Evolutionary conservation across 805 yeast genomes (phyloP).

Genomic region (Wickerhamomyces canadensis): DNA sequence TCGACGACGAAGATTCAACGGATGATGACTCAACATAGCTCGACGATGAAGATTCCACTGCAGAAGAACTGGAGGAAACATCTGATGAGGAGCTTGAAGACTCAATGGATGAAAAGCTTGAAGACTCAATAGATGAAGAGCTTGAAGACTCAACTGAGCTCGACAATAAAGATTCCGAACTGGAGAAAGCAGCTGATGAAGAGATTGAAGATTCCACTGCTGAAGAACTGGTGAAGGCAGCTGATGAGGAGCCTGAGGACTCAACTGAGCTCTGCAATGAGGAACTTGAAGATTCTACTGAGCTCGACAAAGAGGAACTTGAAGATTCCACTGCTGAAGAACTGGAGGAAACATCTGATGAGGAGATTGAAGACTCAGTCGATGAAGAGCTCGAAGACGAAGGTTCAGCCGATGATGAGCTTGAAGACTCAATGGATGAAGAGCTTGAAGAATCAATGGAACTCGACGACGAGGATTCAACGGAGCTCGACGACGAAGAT

Average conservation of each 20-base stretch:
- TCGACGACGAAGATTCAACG: neutral
- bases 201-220: neutral
- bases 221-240: constrained; percentile 16
- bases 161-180: neutral
- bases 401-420: constrained; percentile 6
- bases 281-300: constrained; percentile 9
- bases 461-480: too few species aligned
- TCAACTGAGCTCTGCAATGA: neutral
- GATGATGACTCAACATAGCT: neutral
- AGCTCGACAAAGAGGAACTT: constrained; percentile 5
- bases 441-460: neutral
- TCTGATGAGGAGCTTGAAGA: constrained; percentile 10
- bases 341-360: constrained; percentile 2
- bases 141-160: neutral
- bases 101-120: too few species aligned
- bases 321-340: too few species aligned
- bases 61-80: neutral
- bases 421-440: neutral
- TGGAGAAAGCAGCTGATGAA: neutral
- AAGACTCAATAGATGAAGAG: constrained; percentile 5
- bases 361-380: constrained; percentile 9
- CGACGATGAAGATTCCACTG: too few species aligned
- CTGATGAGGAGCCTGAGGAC: neutral
- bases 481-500: neutral
- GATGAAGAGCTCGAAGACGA: too few species aligned